Evolutionary conservation across 805 yeast genomes (phyloP), one percentile per base, ranked within the genome.

Genomic region (Nakazawaea siamensis): DNA sequence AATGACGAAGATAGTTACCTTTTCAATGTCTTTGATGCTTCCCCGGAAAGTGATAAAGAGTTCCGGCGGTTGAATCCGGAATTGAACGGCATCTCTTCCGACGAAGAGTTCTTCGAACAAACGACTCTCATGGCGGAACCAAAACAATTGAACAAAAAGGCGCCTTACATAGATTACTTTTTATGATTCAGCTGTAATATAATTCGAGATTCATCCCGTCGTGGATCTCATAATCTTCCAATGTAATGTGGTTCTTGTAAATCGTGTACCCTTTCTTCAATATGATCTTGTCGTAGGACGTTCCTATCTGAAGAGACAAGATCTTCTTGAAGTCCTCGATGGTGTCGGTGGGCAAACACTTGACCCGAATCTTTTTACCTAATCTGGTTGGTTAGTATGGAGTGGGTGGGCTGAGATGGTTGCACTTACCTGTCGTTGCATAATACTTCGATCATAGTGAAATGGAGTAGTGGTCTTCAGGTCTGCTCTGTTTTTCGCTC

Each of bases 21-120:
- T 27, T 92, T 90, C 58, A 92, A 92, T 51, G 95, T 94, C 2
- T 92, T 92, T 57, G 97, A 86, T 43, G 97, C 96, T 11, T 92
- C 97, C 6, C 97, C 97, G 0, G 97, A 87, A 48, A 87, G 88
- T 52, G 81, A 77, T 34, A 72, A 72, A 43, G 80, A 68, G 43
- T 67, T 73, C 9, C 27, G 48, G 32, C 51, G 29, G 58, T 17
- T 36, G 13, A 31, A 19, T 13, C 28, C 29, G 10, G 35, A 35
- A 29, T 27, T 30, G 20, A 35, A 33, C 23, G 36, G 30, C 11
- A 24, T 27, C 10, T 24, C 19, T 19, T 40, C 20, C 28, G 38
- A 40, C 29, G 41, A 32, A 11, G 34, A 33, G 17, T 37, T 33
- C 28, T 20, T 32, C 11, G 37, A 56, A 47, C 14, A 17, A 4